phyloP scores from a whole-genome alignment of 2,329 filamentous ascomycete species.

The Diplodia sapinea region DNA sequence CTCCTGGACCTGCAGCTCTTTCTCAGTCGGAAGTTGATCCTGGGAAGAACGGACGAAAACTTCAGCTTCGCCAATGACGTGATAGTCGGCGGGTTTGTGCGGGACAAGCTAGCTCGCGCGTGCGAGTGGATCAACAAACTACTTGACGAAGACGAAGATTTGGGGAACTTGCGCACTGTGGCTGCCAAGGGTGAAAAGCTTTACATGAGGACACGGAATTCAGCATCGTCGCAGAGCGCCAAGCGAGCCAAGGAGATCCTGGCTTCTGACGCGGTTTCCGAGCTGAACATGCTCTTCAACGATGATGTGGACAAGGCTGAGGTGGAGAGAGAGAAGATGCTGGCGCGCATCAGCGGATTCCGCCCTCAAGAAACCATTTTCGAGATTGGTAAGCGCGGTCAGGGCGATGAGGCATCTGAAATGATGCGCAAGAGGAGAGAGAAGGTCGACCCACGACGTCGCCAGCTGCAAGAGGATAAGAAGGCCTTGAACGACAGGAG shows the following conservation, averaged over 20 bases:
- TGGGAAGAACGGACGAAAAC: constrained; percentile 69
- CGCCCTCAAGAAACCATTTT: constrained; percentile 95
- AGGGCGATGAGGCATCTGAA: constrained; percentile 69
- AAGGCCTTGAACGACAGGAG: constrained; percentile 32
- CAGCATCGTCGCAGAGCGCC: constrained; percentile 87
- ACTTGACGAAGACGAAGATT: constrained; percentile 75
- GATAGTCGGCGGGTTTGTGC: constrained; percentile 75
- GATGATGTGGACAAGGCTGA: constrained; percentile 64
- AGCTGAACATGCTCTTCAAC: constrained; percentile 80
- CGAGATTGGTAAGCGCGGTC: constrained; percentile 78
- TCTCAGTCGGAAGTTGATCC: constrained; percentile 78
- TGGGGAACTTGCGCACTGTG: constrained; percentile 72
- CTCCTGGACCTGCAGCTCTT: constrained; percentile 93
- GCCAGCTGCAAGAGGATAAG: constrained; percentile 51
- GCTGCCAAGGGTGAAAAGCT: constrained; percentile 89
- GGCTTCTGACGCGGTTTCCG: constrained; percentile 70
- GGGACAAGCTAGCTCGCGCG: constrained; percentile 74
- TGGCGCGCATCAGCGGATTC: constrained; percentile 86
- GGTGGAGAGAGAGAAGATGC: constrained; percentile 78
- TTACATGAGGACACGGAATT: constrained; percentile 86
- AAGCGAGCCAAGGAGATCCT: constrained; percentile 83
- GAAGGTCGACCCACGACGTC: constrained; percentile 67
- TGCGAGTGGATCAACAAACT: constrained; percentile 85
- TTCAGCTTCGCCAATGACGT: constrained; percentile 82
- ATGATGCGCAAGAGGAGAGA: constrained; percentile 75